Conservation (phyloP, 2,329 filamentous ascomycete genomes). For the Claviceps sp. region DNA sequence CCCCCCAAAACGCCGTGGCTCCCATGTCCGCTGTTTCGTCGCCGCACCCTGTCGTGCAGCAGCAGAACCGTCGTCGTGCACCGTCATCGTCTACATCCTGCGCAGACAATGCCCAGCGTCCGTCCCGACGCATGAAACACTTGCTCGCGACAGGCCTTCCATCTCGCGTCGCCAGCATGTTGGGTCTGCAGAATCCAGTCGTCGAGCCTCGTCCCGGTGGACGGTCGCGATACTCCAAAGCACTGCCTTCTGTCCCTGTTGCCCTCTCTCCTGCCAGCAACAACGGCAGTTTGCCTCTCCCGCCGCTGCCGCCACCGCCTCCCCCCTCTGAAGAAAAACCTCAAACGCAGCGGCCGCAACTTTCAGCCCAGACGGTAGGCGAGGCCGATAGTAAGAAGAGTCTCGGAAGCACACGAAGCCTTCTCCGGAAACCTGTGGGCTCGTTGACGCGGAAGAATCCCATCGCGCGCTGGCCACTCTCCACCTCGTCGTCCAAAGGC, state of each 20-base stretch:
- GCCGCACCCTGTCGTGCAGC: neutral
- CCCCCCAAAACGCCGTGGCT: conserved; percentile 23
- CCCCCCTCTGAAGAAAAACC: too few relatives aligned
- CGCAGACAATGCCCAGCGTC: neutral
- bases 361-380: too few relatives aligned
- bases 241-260: conserved; percentile 36
- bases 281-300: conserved; percentile 9
- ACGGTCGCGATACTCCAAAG: conserved; percentile 45
- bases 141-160: neutral
- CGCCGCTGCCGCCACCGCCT: conserved; percentile 12
- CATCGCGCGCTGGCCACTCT: conserved; percentile 8
- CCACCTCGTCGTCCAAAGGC: conserved; percentile 1
- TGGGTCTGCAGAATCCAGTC: conserved; percentile 1
- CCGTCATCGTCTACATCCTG: neutral
- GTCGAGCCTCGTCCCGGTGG: conserved; percentile 16
- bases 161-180: neutral
- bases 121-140: neutral
- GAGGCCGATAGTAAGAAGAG: conserved; percentile 8
- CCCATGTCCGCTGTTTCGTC: conserved; percentile 1
- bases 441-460: conserved; percentile 3
- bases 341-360: too few relatives aligned
- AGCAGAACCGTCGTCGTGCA: too few relatives aligned
- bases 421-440: conserved; percentile 11
- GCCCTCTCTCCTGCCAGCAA: conserved; percentile 13
- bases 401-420: neutral